Evolutionary conservation across 495 filamentous ascomycete species (phyloP).

Genomic region (Aspergillus diversus): DNA sequence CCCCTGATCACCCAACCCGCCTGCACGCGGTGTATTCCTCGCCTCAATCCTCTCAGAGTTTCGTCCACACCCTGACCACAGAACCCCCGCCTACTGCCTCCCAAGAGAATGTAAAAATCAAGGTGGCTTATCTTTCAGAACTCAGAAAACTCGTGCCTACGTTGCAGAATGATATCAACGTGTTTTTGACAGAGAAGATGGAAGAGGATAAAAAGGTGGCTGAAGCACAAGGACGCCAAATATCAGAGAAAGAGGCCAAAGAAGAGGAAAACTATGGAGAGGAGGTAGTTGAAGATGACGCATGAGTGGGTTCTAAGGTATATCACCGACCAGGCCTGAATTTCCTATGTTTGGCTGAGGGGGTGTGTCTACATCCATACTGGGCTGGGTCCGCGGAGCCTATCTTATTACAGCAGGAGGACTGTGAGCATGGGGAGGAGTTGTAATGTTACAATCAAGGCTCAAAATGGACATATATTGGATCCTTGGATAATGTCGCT

Average conservation of each 20-base stretch:
- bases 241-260: conserved; percentile 59
- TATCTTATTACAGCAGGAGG: not conserved
- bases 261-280: conserved; percentile 90
- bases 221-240: conserved; percentile 42
- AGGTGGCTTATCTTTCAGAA: conserved; percentile 66
- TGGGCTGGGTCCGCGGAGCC: not conserved
- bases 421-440: not conserved
- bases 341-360: not conserved
- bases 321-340: not conserved
- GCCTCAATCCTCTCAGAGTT: conserved; percentile 44
- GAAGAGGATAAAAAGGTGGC: conserved; percentile 74
- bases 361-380: not conserved
- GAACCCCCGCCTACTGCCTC: conserved; percentile 36
- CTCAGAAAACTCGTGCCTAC: conserved; percentile 63
- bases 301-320: conserved; percentile 33
- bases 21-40: conserved; percentile 64
- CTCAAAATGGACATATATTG: conserved; percentile 15
- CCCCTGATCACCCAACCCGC: not conserved
- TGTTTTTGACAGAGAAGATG: conserved; percentile 84
- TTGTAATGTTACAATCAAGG: not conserved
- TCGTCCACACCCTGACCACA: conserved; percentile 48
- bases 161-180: conserved; percentile 78
- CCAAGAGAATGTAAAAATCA: conserved; percentile 46
- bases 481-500: conserved; percentile 28
- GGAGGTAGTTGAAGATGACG: conserved; percentile 65